A percentile compares a stretch with the other conserved stretches of the same genome.
Evolutionary conservation across 2,329 filamentous ascomycete genomes (phyloP).

Genomic region (Colletotrichum australisinense): DNA sequence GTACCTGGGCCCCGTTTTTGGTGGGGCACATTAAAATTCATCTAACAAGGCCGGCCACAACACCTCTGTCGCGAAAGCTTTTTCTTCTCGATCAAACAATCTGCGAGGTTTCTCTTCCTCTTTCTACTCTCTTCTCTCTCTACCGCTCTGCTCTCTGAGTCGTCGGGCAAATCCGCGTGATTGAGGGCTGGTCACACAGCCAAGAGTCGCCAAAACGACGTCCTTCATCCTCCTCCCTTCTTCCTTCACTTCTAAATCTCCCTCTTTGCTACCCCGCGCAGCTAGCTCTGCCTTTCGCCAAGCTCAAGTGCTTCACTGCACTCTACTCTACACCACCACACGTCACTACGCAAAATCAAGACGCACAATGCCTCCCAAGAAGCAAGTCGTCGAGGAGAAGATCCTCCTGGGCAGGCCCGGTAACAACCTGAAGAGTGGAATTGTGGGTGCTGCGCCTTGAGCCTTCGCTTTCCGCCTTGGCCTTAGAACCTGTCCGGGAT

Average conservation of each 20-base stretch:
- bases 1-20: constrained; percentile 11
- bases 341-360: constrained; percentile 70
- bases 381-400: constrained; percentile 92
- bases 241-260: constrained; percentile 66
- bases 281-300: constrained; percentile 73
- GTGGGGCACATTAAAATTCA: constrained; percentile 37
- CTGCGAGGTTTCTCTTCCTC: constrained; percentile 22
- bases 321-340: constrained; percentile 58
- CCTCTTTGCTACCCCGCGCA: constrained; percentile 66
- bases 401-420: constrained; percentile 94
- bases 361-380: constrained; percentile 95
- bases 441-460: constrained; percentile 70
- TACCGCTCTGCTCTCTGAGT: constrained; percentile 24
- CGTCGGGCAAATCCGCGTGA: constrained; percentile 37
- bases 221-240: constrained; percentile 47
- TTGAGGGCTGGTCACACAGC: constrained; percentile 55
- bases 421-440: constrained; percentile 99
- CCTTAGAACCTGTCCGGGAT: constrained; percentile 49
- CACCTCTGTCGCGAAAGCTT: constrained; percentile 35
- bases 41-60: constrained; percentile 34
- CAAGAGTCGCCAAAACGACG: constrained; percentile 56
- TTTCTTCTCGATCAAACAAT: constrained; percentile 38
- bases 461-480: no score
- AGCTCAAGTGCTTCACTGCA: constrained; percentile 64
- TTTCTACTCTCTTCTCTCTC: constrained; percentile 27